These are phyloP conservation scores for Macrolepiota dolichaula DNA, from an alignment of 768 basidiomycete genomes.

Conservation along the genomic window DNA sequence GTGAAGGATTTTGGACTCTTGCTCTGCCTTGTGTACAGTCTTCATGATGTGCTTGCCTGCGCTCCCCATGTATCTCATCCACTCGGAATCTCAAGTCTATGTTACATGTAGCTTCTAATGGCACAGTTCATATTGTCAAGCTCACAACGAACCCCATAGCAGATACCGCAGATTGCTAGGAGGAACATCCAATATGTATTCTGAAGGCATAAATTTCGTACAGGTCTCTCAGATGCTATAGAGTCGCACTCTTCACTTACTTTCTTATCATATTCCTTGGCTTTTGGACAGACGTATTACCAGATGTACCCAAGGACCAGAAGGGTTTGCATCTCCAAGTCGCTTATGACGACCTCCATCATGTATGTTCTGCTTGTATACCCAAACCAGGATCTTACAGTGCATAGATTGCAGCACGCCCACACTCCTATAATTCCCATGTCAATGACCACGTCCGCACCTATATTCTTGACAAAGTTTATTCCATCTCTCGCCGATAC, in stretches of 20 bases:
- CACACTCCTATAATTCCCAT: slow-evolving; percentile 78
- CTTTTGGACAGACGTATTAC: slow-evolving; percentile 12
- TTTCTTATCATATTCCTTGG: slow-evolving; percentile 9
- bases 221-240: no score
- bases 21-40: neutral
- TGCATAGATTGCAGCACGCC: slow-evolving; percentile 57
- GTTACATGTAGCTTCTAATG: no score
- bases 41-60: neutral
- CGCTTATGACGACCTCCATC: slow-evolving; percentile 15
- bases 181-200: no score
- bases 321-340: slow-evolving; percentile 6
- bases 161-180: no score
- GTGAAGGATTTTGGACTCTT: neutral
- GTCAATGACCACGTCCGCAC: slow-evolving; percentile 65
- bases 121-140: no score
- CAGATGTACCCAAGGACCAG: slow-evolving; percentile 11
- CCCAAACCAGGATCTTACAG: neutral
- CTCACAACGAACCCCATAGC: no score
- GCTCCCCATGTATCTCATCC: no score
- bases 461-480: slow-evolving; percentile 55
- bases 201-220: no score
- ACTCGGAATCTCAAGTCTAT: no score
- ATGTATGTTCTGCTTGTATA: slow-evolving; percentile 1
- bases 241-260: slow-evolving; percentile 9
- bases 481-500: slow-evolving; percentile 39